phyloP scores from a whole-genome alignment of 2,329 filamentous ascomycete species.

The Bipolaris zeicola region DNA sequence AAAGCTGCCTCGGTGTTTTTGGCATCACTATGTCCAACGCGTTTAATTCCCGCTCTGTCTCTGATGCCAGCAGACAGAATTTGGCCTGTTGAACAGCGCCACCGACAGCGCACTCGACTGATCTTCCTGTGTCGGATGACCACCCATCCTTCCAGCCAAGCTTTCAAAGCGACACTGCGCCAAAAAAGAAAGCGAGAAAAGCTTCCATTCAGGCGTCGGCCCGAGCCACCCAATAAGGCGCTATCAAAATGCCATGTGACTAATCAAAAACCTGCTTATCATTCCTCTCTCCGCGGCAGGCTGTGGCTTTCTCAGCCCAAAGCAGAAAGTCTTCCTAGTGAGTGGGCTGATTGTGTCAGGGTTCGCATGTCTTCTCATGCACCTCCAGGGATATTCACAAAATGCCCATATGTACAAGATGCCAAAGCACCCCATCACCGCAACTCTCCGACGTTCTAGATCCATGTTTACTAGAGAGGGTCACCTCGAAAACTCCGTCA shows the following conservation, averaged over 20 bases:
- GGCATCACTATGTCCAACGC: no score
- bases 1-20: no score
- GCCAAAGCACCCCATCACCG: not conserved
- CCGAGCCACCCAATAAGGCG: not conserved
- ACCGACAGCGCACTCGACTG: not conserved
- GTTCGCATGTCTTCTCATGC: not conserved
- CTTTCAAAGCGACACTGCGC: not conserved
- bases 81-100: not conserved
- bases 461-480: no score
- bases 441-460: not conserved
- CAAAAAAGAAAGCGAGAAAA: not conserved
- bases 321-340: not conserved
- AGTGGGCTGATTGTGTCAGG: not conserved
- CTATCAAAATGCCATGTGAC: not conserved
- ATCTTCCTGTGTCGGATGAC: not conserved
- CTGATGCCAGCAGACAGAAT: not conserved
- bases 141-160: not conserved
- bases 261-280: not conserved
- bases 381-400: not conserved
- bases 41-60: not conserved
- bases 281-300: not conserved
- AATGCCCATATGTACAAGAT: not conserved
- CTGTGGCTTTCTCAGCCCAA: not conserved
- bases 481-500: not conserved
- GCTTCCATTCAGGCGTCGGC: not conserved